Percentiles rank a stretch among this genome's conserved stretches.
phyloP scores from a whole-genome alignment of 2,329 filamentous ascomycete species.

The Botrytis deweyae region DNA sequence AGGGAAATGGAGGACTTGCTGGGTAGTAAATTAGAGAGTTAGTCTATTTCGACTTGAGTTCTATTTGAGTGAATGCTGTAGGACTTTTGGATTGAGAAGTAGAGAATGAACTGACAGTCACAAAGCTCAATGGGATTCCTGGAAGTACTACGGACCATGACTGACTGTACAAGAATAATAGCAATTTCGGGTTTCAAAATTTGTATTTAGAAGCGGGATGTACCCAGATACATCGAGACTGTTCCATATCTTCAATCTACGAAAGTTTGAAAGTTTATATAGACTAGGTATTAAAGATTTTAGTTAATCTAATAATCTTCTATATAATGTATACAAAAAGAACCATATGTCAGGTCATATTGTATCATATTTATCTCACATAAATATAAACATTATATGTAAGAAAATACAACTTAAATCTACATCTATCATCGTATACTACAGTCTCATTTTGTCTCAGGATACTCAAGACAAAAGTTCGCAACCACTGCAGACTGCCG shows the following conservation, averaged over 20 bases:
- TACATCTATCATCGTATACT: not conserved
- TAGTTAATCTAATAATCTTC: no score
- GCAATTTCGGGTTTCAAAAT: not conserved
- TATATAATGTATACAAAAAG: no score
- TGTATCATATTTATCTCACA: no score
- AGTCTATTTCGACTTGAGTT: not conserved
- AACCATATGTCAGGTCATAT: no score
- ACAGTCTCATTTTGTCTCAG: not conserved
- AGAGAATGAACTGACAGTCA: not conserved
- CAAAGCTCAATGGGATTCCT: rapidly evolving
- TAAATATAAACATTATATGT: no score
- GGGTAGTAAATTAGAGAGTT: not conserved
- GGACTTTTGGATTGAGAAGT: not conserved
- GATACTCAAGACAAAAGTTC: not conserved
- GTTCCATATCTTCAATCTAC: no score
- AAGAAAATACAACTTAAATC: not conserved
- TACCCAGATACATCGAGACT: no score
- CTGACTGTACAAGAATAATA: not conserved
- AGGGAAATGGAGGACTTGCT: not conserved
- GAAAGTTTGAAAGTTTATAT: no score
- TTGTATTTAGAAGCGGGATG: no score
- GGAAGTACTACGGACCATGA: not conserved
- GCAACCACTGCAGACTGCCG: not conserved
- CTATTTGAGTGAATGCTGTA: not conserved
- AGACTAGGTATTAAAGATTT: no score